Evolutionary conservation across 2,329 filamentous ascomycete genomes (phyloP).

Genomic region (Pseudogymnoascus sp.): DNA sequence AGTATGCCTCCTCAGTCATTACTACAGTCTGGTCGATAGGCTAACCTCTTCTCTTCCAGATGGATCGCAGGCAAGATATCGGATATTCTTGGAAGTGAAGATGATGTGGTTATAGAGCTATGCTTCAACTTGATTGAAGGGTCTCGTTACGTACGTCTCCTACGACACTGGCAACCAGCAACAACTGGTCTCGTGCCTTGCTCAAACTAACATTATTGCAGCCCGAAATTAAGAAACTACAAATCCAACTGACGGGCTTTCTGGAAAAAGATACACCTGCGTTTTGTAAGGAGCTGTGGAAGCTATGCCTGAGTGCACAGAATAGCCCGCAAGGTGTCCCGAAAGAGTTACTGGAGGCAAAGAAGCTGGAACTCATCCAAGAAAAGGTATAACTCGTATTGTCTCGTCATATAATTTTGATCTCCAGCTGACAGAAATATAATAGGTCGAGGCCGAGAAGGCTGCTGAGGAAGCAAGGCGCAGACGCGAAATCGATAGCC

Average conservation of each 20-base stretch:
- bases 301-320: conserved; percentile 82
- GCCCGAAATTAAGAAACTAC: conserved; percentile 92
- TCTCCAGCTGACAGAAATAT: conserved; percentile 3
- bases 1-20: conserved; percentile 46
- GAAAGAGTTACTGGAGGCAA: conserved; percentile 88
- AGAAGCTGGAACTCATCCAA: conserved; percentile 89
- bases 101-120: conserved; percentile 91
- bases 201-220: conserved; percentile 34
- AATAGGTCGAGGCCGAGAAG: conserved; percentile 71
- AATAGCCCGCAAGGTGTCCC: conserved; percentile 82
- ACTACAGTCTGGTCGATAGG: conserved; percentile 10
- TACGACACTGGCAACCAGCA: not conserved
- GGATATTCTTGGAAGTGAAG: conserved; percentile 81
- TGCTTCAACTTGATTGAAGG: conserved; percentile 64
- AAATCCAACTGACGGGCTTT: conserved; percentile 92
- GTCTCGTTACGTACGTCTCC: conserved; percentile 58
- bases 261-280: conserved; percentile 81
- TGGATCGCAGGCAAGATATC: conserved; percentile 90
- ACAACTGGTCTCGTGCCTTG: not conserved
- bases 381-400: conserved; percentile 61
- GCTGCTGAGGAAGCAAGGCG: conserved; percentile 67
- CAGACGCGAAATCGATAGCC: conserved; percentile 61
- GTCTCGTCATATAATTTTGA: not conserved
- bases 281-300: conserved; percentile 95
- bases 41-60: conserved; percentile 39